Evolutionary conservation across 2,329 filamentous ascomycete species (phyloP).

Genomic region (Paraphaeosphaeria minitans): DNA sequence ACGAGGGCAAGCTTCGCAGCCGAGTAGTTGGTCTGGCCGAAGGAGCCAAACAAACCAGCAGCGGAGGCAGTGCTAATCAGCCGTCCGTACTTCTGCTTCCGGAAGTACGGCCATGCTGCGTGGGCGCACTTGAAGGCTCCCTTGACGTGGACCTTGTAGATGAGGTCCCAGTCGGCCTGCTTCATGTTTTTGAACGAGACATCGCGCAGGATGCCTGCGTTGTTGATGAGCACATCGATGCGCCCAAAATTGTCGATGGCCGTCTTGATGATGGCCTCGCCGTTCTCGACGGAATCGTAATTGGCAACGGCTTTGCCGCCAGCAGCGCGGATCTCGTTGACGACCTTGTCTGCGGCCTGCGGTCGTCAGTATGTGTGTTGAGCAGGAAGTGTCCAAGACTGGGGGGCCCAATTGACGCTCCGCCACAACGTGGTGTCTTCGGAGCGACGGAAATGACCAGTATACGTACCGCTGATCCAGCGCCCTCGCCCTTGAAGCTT

Average conservation of each 20-base stretch:
- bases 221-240: constrained; percentile 96
- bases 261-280: constrained; percentile 91
- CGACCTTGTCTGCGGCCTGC: constrained; percentile 81
- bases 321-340: constrained; percentile 80
- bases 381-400: not conserved
- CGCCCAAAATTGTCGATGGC: constrained; percentile 81
- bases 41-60: constrained; percentile 92
- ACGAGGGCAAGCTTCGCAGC: constrained; percentile 95
- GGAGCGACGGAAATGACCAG: not conserved
- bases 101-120: constrained; percentile 96
- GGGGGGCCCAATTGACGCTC: constrained; percentile 10
- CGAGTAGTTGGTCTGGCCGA: constrained; percentile 96
- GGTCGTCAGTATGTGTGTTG: constrained; percentile 17
- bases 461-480: constrained; percentile 74
- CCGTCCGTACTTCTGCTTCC: constrained; percentile 97
- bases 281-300: constrained; percentile 93
- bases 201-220: constrained; percentile 93
- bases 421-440: not conserved
- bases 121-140: constrained; percentile 94
- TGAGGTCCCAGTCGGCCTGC: constrained; percentile 94
- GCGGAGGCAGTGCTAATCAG: constrained; percentile 98
- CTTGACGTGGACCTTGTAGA: constrained; percentile 89
- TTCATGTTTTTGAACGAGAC: constrained; percentile 99
- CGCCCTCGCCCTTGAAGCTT: constrained; percentile 91
- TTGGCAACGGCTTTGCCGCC: constrained; percentile 97